Conservation (phyloP, 73 alveolate genomes). For the Symbiodinium natans region DNA sequence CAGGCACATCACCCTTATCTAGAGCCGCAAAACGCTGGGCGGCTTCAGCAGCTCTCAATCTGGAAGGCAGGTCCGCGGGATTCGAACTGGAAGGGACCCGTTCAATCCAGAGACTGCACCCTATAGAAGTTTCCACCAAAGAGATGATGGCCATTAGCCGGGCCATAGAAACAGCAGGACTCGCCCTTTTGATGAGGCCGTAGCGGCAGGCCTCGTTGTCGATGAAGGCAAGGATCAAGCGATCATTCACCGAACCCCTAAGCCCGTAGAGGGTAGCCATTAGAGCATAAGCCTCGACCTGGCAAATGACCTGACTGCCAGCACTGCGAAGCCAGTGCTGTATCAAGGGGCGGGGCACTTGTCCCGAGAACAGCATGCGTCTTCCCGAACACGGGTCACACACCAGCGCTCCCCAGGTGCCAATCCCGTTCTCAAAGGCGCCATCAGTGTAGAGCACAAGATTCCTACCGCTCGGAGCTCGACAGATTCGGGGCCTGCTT, state of each 20-base stretch:
- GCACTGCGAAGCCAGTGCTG: neutral
- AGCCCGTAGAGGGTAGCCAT: neutral
- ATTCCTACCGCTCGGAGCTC: no score
- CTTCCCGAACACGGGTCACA: neutral
- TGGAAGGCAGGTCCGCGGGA: neutral
- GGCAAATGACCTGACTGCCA: conserved; percentile 13
- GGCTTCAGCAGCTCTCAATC: neutral
- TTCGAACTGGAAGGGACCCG: neutral
- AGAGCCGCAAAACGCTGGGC: neutral
- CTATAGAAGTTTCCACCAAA: neutral
- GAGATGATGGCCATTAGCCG: neutral
- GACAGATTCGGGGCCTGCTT: no score
- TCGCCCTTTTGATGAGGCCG: neutral
- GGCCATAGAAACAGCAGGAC: neutral
- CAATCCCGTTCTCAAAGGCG: neutral
- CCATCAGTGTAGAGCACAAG: conserved; percentile 2
- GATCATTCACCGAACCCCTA: neutral
- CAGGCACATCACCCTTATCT: neutral
- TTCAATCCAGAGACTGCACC: neutral
- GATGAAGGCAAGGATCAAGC: neutral
- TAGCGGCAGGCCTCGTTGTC: conserved; percentile 22
- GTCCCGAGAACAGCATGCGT: neutral
- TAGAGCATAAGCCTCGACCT: neutral
- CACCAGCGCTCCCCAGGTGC: neutral
- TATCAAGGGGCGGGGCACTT: neutral